Base-by-base conservation (phyloP, 225 moss, liverwort and hornwort species). In the Neckera pumila region DNA sequence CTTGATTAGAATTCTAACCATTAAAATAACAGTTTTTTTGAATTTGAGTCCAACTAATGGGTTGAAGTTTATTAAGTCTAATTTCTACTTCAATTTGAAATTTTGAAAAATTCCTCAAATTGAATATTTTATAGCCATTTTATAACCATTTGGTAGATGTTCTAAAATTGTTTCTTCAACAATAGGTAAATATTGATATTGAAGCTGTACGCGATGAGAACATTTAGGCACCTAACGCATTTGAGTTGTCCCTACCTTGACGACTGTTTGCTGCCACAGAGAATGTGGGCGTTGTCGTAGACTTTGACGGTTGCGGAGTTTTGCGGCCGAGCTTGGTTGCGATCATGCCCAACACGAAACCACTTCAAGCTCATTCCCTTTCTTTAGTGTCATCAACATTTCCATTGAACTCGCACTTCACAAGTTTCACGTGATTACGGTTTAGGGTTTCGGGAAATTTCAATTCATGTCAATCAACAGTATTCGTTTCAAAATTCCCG, bases 171-270 rank as follows among this genome's bases (percentile, higher is more conserved):
- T 72, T 71, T 72, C 16, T 38, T 27, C 43, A 43, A 5, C 5
- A 26, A 17, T 72, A 72, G 3, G 28, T 72, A 45, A 26, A 27
- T 72, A 43, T 27, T 5, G 43, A 43, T 45, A 6, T 16, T 3
- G 3, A 2, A 72, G 45, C 28, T 28, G 45, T 27, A 28, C 3
- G 17, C 5, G 1, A 0, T 1, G 10, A 17, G 17, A 28, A 43
- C 28, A 42, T 45, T 5, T 15, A 42, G 71, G 71, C 42, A 26
- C 15, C 3, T 3, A 11, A 2, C 11, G 36, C 36, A 36, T 36
- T 66, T 36, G 11, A 36, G 5, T 45, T 45, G 45, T 45, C 45
- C 45, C 34, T 66, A 20, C 19, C 6, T 49, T 59, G 36, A 36
- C 2, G 38, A 42, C 21, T 23, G 7, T 14, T 11, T 38, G 86